phyloP scores from a whole-genome alignment of 1,284 basidiomycete genomes.

The Cystobasidium sp. region DNA sequence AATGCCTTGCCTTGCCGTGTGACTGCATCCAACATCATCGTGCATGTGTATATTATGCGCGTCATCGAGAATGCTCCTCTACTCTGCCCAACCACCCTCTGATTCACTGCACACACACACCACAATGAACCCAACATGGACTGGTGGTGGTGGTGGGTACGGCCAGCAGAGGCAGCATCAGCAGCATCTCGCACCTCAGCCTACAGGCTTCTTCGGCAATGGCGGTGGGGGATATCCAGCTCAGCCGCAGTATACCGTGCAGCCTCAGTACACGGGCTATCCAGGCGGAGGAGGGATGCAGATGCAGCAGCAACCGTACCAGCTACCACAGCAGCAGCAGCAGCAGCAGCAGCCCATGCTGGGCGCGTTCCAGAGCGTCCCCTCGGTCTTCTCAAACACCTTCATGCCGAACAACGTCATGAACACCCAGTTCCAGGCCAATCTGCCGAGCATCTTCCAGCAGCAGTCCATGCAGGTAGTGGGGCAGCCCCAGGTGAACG shows the following conservation, averaged over 20 bases:
- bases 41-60: too few species aligned
- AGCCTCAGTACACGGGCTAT: slow-evolving; percentile 60
- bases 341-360: slow-evolving; percentile 53
- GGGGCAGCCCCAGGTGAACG: slow-evolving; percentile 71
- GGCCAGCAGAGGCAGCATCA: slow-evolving; percentile 1
- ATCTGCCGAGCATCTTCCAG: slow-evolving; percentile 74
- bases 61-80: too few species aligned
- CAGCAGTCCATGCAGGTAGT: slow-evolving; percentile 76
- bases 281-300: slow-evolving; percentile 8
- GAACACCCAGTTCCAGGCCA: slow-evolving; percentile 59
- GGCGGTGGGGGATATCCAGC: slow-evolving; percentile 59
- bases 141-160: background rate
- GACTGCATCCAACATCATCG: too few species aligned
- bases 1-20: too few species aligned
- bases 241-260: slow-evolving; percentile 58
- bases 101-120: background rate
- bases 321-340: slow-evolving; percentile 44
- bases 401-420: slow-evolving; percentile 61
- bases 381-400: slow-evolving; percentile 58
- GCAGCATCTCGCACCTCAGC: slow-evolving; percentile 56
- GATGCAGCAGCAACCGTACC: slow-evolving; percentile 48
- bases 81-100: too few species aligned
- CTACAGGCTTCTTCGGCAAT: slow-evolving; percentile 59
- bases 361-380: background rate
- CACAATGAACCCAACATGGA: slow-evolving; percentile 1